These are phyloP conservation scores for Nemania diffusa DNA, from an alignment of 2,329 filamentous ascomycete species.

Conservation along the genomic window DNA sequence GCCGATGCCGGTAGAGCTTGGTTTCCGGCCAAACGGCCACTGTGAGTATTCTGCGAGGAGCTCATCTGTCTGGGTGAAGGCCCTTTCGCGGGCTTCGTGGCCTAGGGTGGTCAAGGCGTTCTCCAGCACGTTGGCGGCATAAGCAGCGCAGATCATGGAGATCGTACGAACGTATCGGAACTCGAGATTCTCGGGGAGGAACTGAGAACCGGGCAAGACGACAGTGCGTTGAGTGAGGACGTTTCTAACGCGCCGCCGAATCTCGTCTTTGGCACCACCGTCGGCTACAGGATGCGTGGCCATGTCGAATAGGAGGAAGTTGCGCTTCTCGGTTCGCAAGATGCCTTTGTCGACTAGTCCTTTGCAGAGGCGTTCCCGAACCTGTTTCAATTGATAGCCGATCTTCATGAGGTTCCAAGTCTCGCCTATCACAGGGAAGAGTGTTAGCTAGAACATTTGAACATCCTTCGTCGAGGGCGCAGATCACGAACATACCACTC, in stretches of 20 bases:
- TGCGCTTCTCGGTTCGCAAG: constrained; percentile 97
- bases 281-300: constrained; percentile 97
- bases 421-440: constrained; percentile 71
- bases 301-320: constrained; percentile 99
- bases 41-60: constrained; percentile 95
- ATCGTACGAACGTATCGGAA: constrained; percentile 93
- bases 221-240: constrained; percentile 94
- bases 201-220: constrained; percentile 85
- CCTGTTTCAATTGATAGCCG: constrained; percentile 98
- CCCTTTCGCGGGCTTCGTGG: constrained; percentile 92
- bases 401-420: constrained; percentile 99
- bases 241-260: constrained; percentile 89
- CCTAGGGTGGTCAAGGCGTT: constrained; percentile 95
- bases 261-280: constrained; percentile 96
- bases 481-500: constrained; percentile 75
- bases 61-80: constrained; percentile 97
- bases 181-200: constrained; percentile 92
- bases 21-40: constrained; percentile 93
- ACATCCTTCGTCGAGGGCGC: not conserved
- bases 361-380: constrained; percentile 95
- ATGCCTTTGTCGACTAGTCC: constrained; percentile 99
- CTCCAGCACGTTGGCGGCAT: constrained; percentile 97
- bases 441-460: constrained; percentile 18
- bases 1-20: constrained; percentile 82
- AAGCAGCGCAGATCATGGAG: constrained; percentile 96